Percentiles rank a stretch among this genome's conserved stretches.
Conservation (phyloP, 2,329 filamentous ascomycete species). For the Apiospora hydei region DNA sequence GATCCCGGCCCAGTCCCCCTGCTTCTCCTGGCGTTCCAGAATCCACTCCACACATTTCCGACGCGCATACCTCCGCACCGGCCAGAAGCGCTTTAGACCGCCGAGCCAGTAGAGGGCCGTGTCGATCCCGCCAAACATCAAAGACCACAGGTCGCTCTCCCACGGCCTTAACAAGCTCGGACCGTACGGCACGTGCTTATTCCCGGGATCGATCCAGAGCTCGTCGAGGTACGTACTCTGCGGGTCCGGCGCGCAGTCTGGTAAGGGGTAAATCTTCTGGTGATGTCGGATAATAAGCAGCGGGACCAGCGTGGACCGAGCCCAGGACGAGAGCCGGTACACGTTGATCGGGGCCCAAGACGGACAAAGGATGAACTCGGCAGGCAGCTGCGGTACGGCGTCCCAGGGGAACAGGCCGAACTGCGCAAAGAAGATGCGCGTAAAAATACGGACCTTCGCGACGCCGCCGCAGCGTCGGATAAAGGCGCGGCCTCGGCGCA, state of each 20-base stretch:
- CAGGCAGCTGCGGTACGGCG: conserved; percentile 41
- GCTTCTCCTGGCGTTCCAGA: conserved; percentile 30
- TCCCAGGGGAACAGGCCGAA: conserved; percentile 45
- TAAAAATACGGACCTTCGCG: neutral
- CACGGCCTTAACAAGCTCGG: conserved; percentile 23
- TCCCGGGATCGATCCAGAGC: conserved; percentile 25
- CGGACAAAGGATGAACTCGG: conserved; percentile 44
- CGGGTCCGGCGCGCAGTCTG: conserved; percentile 24
- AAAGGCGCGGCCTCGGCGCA: conserved; percentile 13
- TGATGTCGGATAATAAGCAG: conserved; percentile 40
- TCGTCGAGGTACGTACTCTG: conserved; percentile 33
- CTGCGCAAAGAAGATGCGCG: conserved; percentile 27
- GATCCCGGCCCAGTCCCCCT: conserved; percentile 23
- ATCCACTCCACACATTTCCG: conserved; percentile 39
- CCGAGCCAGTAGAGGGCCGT: conserved; percentile 39
- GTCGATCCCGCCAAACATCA: conserved; percentile 42
- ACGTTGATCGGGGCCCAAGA: conserved; percentile 39
- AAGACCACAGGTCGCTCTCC: conserved; percentile 33
- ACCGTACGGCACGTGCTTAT: conserved; percentile 39
- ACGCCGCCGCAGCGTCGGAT: conserved; percentile 14
- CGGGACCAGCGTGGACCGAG: conserved; percentile 35
- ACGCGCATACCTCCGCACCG: conserved; percentile 32
- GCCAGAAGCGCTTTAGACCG: conserved; percentile 39
- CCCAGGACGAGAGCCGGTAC: conserved; percentile 40
- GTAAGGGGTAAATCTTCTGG: conserved; percentile 36